phyloP scores from a whole-genome alignment of 805 yeast genomes.

The Cyberlindnera americana region DNA sequence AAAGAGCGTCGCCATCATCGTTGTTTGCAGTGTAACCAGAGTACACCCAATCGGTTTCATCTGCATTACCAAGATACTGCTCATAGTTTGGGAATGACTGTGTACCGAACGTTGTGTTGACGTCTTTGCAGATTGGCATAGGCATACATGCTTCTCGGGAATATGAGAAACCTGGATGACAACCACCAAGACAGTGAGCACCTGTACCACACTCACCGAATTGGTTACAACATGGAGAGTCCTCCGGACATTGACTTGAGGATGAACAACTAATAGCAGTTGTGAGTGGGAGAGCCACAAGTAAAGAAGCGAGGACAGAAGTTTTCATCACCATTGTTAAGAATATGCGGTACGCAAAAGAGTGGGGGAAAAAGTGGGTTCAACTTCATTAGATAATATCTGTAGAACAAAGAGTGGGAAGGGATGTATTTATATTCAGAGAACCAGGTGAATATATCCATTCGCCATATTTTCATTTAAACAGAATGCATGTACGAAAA shows the following conservation, averaged over 20 bases:
- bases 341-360: neutral
- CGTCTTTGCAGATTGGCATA: constrained; percentile 66
- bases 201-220: constrained; percentile 82
- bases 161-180: constrained; percentile 57
- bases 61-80: constrained; percentile 61
- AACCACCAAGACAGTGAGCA: constrained; percentile 76
- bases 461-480: too few relatives aligned
- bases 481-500: too few relatives aligned
- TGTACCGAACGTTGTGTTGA: constrained; percentile 39
- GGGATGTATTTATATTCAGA: too few relatives aligned
- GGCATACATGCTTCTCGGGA: constrained; percentile 72
- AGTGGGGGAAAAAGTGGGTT: too few relatives aligned
- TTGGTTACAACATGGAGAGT: constrained; percentile 77
- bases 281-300: constrained; percentile 8
- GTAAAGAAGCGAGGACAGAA: constrained; percentile 7
- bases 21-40: constrained; percentile 51
- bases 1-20: constrained; percentile 51
- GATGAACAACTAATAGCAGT: constrained; percentile 42
- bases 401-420: too few relatives aligned
- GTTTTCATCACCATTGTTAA: constrained; percentile 7
- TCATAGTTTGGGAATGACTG: constrained; percentile 25
- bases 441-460: too few relatives aligned
- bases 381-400: too few relatives aligned
- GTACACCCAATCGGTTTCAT: constrained; percentile 64
- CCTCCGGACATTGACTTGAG: constrained; percentile 64